Base-by-base conservation (phyloP, 768 basidiomycete genomes). In the Lentinula guzmanii region DNA sequence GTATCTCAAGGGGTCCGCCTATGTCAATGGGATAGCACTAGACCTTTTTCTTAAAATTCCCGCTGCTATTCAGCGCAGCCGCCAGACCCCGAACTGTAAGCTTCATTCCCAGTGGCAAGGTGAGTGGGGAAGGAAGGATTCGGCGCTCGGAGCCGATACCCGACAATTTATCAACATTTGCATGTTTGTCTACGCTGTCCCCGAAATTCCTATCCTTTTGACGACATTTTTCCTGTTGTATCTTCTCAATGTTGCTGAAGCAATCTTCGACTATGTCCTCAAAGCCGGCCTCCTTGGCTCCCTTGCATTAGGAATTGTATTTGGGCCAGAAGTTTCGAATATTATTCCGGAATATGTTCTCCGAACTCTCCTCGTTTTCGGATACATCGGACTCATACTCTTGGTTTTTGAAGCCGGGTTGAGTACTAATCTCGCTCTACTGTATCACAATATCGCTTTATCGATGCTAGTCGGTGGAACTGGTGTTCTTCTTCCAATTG, bases 41-140 rank as follows among this genome's bases (percentile, higher is more conserved):
- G 8, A 83, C 89, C 82, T 86, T 89, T 74, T 81, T 89, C 61
- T 72, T 79, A 73, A 77, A 90, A 62, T 71, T 77, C 24, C 84
- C 82, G 55, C 75, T 79, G 39, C 81, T 77, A 65, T 91, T 91
- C 58, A 92, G 70, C 0, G 87, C 82, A 35, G 84, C 80, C 52
- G 71, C 77, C 6, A 91, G 73, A 11, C 84, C 83, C 37, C 81
- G 75, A 8, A 84, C 71, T 28, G 67, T 63, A 63, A 64, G 65
- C 77, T 79, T 78, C 28, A 28, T 45, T 28, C 28, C 28, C 28
- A 4, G 28, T 28, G 28, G 28, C 28, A 28, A 28, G 28, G 28
- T 28, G 28, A 28, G 28, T 28, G 3, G 21, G 18, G 48, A 50
- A 33, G 11, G 31, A 33, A 35, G 34, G 33, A 28, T 28, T 28